These are phyloP conservation scores for Parmelia sp. DNA, from an alignment of 495 filamentous ascomycete genomes.

Conservation along the genomic window DNA sequence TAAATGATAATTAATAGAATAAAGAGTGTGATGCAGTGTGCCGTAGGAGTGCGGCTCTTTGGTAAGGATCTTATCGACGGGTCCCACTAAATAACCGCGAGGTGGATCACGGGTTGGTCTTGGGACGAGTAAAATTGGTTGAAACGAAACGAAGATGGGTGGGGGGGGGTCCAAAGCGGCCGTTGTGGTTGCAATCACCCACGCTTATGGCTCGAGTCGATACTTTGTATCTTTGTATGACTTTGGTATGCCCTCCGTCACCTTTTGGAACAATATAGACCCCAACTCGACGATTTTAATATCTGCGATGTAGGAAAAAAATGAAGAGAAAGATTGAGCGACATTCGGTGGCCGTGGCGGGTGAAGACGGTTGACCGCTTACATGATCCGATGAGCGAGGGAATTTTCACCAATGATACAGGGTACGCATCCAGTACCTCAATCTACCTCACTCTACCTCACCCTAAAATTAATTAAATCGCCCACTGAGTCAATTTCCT, in stretches of 20 bases:
- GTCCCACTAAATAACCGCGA: slow-evolving; percentile 20
- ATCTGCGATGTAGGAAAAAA: background rate
- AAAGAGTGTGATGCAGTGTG: slow-evolving; percentile 11
- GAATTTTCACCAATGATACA: background rate
- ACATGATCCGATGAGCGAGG: background rate
- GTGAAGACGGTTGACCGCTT: slow-evolving; percentile 10
- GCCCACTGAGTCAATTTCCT: background rate
- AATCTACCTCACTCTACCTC: background rate
- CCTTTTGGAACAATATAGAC: background rate
- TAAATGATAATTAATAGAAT: background rate
- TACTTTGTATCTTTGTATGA: no score
- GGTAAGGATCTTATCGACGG: slow-evolving; percentile 14
- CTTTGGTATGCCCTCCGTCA: background rate
- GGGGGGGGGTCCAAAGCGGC: background rate
- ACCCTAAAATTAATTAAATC: no score
- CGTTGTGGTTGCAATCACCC: slow-evolving; percentile 2
- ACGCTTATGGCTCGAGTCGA: background rate
- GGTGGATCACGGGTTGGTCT: slow-evolving; percentile 13
- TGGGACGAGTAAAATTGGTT: slow-evolving; percentile 13
- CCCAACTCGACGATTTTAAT: no score
- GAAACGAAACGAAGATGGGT: slow-evolving; percentile 14
- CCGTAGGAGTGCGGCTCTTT: slow-evolving; percentile 17
- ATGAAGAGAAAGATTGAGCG: slow-evolving; percentile 2
- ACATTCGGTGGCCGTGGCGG: slow-evolving; percentile 4
- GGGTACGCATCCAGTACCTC: background rate